A percentile compares a stretch with the other conserved stretches of the same genome.
These are phyloP conservation scores for Gastrodia elata DNA, from an alignment of 106 monocot species.

Conservation along the genomic window DNA sequence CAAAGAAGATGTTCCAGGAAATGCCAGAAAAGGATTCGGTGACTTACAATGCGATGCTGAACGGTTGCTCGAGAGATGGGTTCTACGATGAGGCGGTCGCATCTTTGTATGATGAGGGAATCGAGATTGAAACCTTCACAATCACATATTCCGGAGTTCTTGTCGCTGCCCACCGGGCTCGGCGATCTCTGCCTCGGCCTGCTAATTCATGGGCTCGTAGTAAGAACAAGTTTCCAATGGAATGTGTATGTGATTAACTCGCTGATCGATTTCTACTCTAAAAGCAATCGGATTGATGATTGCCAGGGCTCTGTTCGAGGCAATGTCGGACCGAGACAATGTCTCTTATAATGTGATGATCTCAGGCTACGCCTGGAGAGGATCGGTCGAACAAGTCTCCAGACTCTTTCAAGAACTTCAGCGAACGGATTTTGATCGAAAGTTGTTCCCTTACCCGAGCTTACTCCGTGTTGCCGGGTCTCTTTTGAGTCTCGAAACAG, in stretches of 20 bases:
- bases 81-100: slow-evolving; percentile 28
- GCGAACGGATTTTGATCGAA: slow-evolving; percentile 24
- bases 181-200: slow-evolving; percentile 41
- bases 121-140: slow-evolving; percentile 50
- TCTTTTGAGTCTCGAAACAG: slow-evolving; percentile 26
- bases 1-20: slow-evolving; percentile 30
- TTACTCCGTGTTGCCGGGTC: slow-evolving; percentile 47
- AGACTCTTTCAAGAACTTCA: slow-evolving; percentile 52
- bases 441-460: slow-evolving; percentile 51
- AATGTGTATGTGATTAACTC: slow-evolving; percentile 76
- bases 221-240: slow-evolving; percentile 56
- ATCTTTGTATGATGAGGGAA: slow-evolving; percentile 41
- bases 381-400: slow-evolving; percentile 24
- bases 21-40: slow-evolving; percentile 44
- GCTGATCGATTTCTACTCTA: slow-evolving; percentile 76
- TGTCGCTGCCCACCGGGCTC: slow-evolving; percentile 43
- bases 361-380: slow-evolving; percentile 48
- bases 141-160: slow-evolving; percentile 66
- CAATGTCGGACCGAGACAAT: slow-evolving; percentile 50
- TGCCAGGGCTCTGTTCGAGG: slow-evolving; percentile 40
- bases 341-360: slow-evolving; percentile 86
- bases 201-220: slow-evolving; percentile 51
- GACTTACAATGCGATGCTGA: slow-evolving; percentile 70
- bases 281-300: slow-evolving; percentile 35
- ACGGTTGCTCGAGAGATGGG: slow-evolving; percentile 54